These are phyloP conservation scores for Botrytis hyacinthi DNA, from an alignment of 2,329 filamentous ascomycete genomes.

Conservation along the genomic window DNA sequence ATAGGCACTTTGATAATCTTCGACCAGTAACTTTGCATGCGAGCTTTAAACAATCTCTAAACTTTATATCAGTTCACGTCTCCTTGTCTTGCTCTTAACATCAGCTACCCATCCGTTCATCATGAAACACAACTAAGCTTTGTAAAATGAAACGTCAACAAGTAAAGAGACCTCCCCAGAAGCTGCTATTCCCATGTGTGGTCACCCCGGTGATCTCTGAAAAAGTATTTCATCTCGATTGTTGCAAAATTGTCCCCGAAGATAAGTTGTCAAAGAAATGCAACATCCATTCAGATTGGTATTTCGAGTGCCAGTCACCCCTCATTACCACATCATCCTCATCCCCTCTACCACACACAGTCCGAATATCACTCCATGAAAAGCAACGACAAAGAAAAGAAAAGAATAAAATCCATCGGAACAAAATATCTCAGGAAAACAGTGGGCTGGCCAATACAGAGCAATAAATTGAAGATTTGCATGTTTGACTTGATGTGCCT, in stretches of 20 bases:
- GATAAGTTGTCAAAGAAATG: conserved; percentile 18
- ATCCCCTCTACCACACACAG: neutral
- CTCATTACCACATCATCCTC: conserved; percentile 12
- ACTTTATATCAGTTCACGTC: neutral
- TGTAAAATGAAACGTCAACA: conserved; percentile 9
- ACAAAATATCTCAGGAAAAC: conserved; percentile 16
- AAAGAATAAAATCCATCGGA: neutral
- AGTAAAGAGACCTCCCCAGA: conserved; percentile 37
- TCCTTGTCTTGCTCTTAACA: conserved; percentile 3
- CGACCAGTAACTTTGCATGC: neutral
- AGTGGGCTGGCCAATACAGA: conserved; percentile 1
- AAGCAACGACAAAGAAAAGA: conserved; percentile 13
- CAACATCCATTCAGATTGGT: conserved; percentile 13
- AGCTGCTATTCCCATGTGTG: conserved; percentile 34
- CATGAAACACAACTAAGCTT: conserved; percentile 14
- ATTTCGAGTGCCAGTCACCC: neutral
- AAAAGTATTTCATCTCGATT: conserved; percentile 20
- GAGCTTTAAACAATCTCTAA: conserved; percentile 8
- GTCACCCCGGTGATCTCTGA: conserved; percentile 19
- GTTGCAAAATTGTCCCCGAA: conserved; percentile 14
- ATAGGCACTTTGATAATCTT: neutral
- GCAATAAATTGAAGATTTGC: conserved; percentile 1
- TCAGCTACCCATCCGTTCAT: neutral
- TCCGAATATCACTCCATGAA: conserved; percentile 9
- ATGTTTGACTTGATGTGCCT: conserved; percentile 7